Evolutionary conservation across 2,329 filamentous ascomycete genomes (phyloP).

Genomic region (Neurospora crassa): DNA sequence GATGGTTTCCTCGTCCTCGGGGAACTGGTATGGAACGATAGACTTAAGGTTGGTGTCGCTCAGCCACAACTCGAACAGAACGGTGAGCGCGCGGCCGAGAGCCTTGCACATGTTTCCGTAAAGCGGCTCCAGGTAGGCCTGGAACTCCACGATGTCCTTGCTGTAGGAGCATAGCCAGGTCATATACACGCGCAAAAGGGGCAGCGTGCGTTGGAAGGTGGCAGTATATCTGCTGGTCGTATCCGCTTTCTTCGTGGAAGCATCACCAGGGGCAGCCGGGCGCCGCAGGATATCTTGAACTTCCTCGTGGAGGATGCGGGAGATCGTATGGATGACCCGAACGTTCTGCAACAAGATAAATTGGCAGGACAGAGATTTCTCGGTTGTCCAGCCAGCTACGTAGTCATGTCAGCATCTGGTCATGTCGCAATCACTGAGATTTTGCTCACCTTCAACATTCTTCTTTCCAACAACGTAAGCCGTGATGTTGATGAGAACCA

Average conservation of each 20-base stretch:
- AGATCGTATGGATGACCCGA: slow-evolving; percentile 62
- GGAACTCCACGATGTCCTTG: slow-evolving; percentile 35
- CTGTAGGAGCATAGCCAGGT: slow-evolving; percentile 42
- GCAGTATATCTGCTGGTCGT: slow-evolving; percentile 25
- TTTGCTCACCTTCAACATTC: slow-evolving; percentile 43
- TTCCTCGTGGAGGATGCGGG: slow-evolving; percentile 61
- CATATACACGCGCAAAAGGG: slow-evolving; percentile 42
- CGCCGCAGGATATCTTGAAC: slow-evolving; percentile 41
- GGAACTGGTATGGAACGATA: slow-evolving; percentile 38
- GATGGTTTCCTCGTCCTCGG: slow-evolving; percentile 39
- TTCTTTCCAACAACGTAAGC: slow-evolving; percentile 65
- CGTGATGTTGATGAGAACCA: slow-evolving; percentile 77
- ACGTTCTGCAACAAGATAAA: slow-evolving; percentile 72
- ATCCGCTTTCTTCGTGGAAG: slow-evolving; percentile 11
- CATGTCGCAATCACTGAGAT: not conserved
- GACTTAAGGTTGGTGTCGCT: slow-evolving; percentile 25
- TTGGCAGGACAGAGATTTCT: slow-evolving; percentile 40
- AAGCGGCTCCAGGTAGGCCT: slow-evolving; percentile 34
- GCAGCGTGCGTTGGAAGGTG: slow-evolving; percentile 34
- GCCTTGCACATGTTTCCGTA: slow-evolving; percentile 37
- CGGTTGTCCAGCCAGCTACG: slow-evolving; percentile 33
- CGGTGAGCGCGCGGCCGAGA: slow-evolving; percentile 36
- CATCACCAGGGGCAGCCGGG: slow-evolving; percentile 30
- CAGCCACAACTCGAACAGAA: slow-evolving; percentile 38
- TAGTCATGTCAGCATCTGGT: slow-evolving; percentile 5